Evolutionary conservation across 1,284 basidiomycete genomes (phyloP).

Genomic region (Veloporphyrellus conicus): DNA sequence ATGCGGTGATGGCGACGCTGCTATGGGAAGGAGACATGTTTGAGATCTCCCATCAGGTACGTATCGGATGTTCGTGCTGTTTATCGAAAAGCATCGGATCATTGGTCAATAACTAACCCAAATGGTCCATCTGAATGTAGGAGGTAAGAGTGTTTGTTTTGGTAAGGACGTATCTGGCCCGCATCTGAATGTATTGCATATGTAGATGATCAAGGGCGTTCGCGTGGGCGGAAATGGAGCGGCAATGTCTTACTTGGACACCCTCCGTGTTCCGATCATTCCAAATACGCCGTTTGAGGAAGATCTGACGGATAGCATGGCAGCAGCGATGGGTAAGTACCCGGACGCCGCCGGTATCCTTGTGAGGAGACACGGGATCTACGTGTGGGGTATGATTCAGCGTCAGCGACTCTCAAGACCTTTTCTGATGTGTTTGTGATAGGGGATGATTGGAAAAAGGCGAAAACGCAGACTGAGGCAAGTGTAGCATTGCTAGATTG

Average conservation of each 20-base stretch:
- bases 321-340: constrained; percentile 70
- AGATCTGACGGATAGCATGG: constrained; percentile 83
- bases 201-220: constrained; percentile 84
- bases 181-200: constrained; percentile 1
- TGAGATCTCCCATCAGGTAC: constrained; percentile 73
- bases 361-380: constrained; percentile 78
- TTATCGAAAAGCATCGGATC: background rate
- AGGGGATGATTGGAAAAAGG: constrained; percentile 79
- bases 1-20: constrained; percentile 81
- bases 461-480: constrained; percentile 83
- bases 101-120: background rate
- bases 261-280: constrained; percentile 81
- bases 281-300: constrained; percentile 86
- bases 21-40: constrained; percentile 67
- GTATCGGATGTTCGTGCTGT: constrained; percentile 8
- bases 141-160: constrained; percentile 33
- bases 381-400: constrained; percentile 68
- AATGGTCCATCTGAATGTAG: constrained; percentile 19
- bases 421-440: constrained; percentile 2
- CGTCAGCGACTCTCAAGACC: background rate
- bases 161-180: background rate
- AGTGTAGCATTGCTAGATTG: background rate
- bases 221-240: constrained; percentile 68
- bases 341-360: constrained; percentile 77
- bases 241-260: constrained; percentile 77